Base-by-base conservation (phyloP, 2,329 filamentous ascomycete genomes). In the Talaromyces sp. region DNA sequence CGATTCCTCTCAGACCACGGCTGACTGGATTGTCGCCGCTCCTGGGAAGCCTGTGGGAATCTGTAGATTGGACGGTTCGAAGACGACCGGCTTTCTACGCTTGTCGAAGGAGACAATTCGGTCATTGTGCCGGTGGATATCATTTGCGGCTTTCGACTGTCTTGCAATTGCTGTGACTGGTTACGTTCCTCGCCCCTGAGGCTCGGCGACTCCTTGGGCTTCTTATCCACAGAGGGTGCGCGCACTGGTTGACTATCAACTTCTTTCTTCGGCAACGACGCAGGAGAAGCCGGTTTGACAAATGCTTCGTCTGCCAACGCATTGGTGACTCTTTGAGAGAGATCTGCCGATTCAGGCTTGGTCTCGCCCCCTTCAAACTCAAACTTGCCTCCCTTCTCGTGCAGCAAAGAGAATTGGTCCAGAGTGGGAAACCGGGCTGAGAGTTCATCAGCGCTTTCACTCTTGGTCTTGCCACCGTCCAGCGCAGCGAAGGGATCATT, bases 401-500 rank as follows among this genome's bases (percentile, higher is more conserved):
- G 91, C 51, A 97, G 79, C 19, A 99, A 80, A 3, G 93, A 88
- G 70, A 99, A 99, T 66, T 97, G 91, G 68, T 97, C 92, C 26
- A 99, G 80, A 6, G 91, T 92, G 0, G 94, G 94, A 66, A 97
- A 99, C 57, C 89, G 85, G 29, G 86, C 83, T 0, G 93, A 91
- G 27, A 97, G 79, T 69, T 97, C 93, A 66, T 97, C 94, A 2
- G 81, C 80, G 24, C 84, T 81, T 8, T 78, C 78, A 26, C 77
- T 68, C 65, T 79, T 65, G 64, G 76, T 74, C 35, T 82, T 78
- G 60, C 83, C 87, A 2, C 88, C 83, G 72, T 99, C 94, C 27
- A 99, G 82, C 0, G 91, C 91, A 19, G 91, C 91, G 72, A 97
- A 99, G 0, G 94, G 94, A 73, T 99, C 94, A 1, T 86, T 83